Base-by-base conservation (phyloP, 192 early-diverging fungal genomes). In the Coemansia sp. region DNA sequence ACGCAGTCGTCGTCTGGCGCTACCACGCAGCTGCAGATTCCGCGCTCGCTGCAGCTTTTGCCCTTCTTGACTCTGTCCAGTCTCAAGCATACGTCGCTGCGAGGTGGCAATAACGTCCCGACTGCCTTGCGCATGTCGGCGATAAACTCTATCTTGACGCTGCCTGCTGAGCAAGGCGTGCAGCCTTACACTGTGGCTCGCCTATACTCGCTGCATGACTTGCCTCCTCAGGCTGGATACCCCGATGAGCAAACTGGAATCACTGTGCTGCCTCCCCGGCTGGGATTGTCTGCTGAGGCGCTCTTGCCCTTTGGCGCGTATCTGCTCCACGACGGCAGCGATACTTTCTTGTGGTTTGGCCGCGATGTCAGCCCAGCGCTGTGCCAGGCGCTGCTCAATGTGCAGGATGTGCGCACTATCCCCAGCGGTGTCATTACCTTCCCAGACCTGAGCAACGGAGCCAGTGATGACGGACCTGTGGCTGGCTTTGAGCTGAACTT, bases 261-360 rank as follows among this genome's bases (percentile, higher is more conserved):
- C 3, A 86, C 92, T 34, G 82, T 88, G 38, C 89, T 96, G 76
- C 97, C 97, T 1, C 89, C 90, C 18, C 49, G 84, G 9, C 82
- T 97, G 71, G 95, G 95, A 38, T 72, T 95, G 71, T 93, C 87
- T 63, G 91, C 91, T 38, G 96, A 97, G 73, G 90, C 89, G 69
- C 88, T 99, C 7, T 89, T 94, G 43, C 91, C 93, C 7, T 86
- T 90, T 66, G 95, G 96, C 29, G 75, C 93, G n/a, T 98, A 91
- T 77, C 86, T 99, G 72, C 79, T 99, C 54, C 91, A 95, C 36
- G 90, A 92, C 64, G 90, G 94, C 10, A 76, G 87, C 33, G 94
- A 95, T 67, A 89, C 94, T 24, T 96, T 93, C 78, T 72, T 99
- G 54, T 98, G 94, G 94, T 84, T 99, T 40, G 93, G 94, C 6